A percentile compares a stretch with the other conserved stretches of the same genome.
Evolutionary conservation across 2,329 filamentous ascomycete genomes (phyloP).

Genomic region (Pyrenochaeta sp.): DNA sequence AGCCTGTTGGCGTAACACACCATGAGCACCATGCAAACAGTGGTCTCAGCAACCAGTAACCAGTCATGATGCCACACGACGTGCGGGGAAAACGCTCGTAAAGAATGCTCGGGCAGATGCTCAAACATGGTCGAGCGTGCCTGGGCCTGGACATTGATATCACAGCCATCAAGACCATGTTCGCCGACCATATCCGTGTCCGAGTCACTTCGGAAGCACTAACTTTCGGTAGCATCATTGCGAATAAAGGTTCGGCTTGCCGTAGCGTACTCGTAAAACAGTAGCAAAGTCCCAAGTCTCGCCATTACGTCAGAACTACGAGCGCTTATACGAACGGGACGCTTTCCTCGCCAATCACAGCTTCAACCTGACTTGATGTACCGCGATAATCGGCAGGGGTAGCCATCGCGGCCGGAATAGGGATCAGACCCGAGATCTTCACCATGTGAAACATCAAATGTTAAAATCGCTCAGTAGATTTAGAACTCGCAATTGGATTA

Average conservation of each 20-base stretch:
- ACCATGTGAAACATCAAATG: neutral
- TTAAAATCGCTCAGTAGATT: neutral
- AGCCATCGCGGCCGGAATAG: neutral
- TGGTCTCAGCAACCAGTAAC: constrained; percentile 2
- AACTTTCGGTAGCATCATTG: neutral
- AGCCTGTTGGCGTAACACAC: constrained; percentile 14
- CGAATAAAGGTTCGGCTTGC: constrained; percentile 4
- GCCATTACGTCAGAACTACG: neutral
- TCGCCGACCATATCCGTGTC: neutral
- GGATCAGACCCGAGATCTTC: neutral
- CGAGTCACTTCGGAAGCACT: neutral
- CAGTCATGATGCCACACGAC: neutral
- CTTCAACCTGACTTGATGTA: neutral
- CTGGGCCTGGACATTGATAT: neutral
- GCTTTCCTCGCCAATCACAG: neutral
- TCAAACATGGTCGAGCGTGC: neutral
- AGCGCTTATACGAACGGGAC: neutral
- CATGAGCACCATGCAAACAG: constrained; percentile 24
- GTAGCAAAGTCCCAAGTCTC: neutral
- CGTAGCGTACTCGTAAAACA: constrained; percentile 8
- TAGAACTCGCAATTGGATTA: neutral
- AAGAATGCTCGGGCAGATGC: neutral
- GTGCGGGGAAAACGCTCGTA: neutral
- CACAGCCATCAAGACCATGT: neutral
- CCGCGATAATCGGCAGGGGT: neutral